Evolutionary conservation across 2,329 filamentous ascomycete genomes (phyloP), one percentile per base, ranked within the genome.

Genomic region (Clarireedia paspali): DNA sequence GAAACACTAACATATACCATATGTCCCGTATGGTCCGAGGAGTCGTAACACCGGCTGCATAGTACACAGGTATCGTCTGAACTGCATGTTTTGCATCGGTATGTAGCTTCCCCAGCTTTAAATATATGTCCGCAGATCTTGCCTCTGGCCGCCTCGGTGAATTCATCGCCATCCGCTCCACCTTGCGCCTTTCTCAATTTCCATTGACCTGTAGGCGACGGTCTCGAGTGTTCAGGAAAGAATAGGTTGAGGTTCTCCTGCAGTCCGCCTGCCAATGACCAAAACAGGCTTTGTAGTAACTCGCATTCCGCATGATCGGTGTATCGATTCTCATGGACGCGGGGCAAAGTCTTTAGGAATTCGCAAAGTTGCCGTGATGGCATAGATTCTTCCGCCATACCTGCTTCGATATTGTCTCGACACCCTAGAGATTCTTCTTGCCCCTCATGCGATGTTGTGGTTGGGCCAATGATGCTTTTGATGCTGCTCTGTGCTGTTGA

Each of bases 111-210:
- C 50, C 92, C 94, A 14, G 83, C 80, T 73, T 92, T 92, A 79
- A 99, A 96, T 60, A 99, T 97, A 75, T 99, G 95, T 4, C 94
- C 95, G 70, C 94, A 99, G 47, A 91, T 86, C 72, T 95, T 95
- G 55, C 95, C 94, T 63, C 90, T 84, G 14, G 94, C 94, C 6
- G 88, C 87, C 63, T 92, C 88, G 20, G 90, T 94, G 70, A 97
- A 99, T 71, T 99, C 95, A 34, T 92, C 90, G 10, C 94, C 92
- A 67, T 96, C 91, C 57, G 90, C 79, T n/a, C 89, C 89, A 17
- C 91, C 92, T 69, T 99, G 95, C 15, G 91, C 91, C 64, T 89
- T 85, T 59, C 87, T 82, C 40, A 99, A 77, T 71, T 88, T 94
- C 80, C 91, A 87, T 46, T 76, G 74, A 40, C 77, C 77, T 47